Evolutionary conservation across 1,284 basidiomycete genomes (phyloP).

Genomic region (Trametes sp.): DNA sequence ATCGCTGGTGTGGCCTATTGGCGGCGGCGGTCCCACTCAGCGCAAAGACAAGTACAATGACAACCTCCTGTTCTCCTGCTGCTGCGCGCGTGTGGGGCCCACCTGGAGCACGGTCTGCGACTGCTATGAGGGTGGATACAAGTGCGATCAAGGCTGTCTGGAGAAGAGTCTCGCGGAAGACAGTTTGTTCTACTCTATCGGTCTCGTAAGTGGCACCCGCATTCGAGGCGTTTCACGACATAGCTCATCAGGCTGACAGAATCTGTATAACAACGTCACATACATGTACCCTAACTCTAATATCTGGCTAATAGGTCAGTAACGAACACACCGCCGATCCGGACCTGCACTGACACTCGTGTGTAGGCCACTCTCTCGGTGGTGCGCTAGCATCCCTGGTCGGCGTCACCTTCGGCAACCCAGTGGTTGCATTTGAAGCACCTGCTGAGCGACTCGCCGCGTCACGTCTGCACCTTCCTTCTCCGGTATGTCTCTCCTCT

Average conservation of each 20-base stretch:
- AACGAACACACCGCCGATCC: too few species aligned
- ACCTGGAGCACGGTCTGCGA: constrained; percentile 95
- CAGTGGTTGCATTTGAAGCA: constrained; percentile 90
- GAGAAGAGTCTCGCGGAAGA: constrained; percentile 84
- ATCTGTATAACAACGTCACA: constrained; percentile 93
- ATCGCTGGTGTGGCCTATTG: constrained; percentile 75
- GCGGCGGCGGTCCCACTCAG: constrained; percentile 85
- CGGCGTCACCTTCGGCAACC: constrained; percentile 90
- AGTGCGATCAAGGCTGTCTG: constrained; percentile 87
- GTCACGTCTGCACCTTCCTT: constrained; percentile 88
- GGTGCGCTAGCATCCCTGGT: constrained; percentile 87
- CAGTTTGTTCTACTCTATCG: constrained; percentile 88
- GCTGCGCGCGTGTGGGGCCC: constrained; percentile 93
- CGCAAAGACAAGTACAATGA: constrained; percentile 95
- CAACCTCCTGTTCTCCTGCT: constrained; percentile 96
- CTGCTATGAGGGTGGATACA: constrained; percentile 83
- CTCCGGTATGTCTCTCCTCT: constrained; percentile 57
- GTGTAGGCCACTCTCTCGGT: constrained; percentile 79
- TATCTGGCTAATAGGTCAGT: constrained; percentile 84
- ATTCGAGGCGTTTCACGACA: not conserved
- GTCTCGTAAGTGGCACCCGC: constrained; percentile 61
- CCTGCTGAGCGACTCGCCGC: constrained; percentile 92
- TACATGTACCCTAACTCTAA: constrained; percentile 92
- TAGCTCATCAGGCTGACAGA: constrained; percentile 51
- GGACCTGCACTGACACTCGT: not conserved